Evolutionary conservation across 2,329 filamentous ascomycete genomes (phyloP), one percentile per base, ranked within the genome.

Genomic region (Blumeria hordei): DNA sequence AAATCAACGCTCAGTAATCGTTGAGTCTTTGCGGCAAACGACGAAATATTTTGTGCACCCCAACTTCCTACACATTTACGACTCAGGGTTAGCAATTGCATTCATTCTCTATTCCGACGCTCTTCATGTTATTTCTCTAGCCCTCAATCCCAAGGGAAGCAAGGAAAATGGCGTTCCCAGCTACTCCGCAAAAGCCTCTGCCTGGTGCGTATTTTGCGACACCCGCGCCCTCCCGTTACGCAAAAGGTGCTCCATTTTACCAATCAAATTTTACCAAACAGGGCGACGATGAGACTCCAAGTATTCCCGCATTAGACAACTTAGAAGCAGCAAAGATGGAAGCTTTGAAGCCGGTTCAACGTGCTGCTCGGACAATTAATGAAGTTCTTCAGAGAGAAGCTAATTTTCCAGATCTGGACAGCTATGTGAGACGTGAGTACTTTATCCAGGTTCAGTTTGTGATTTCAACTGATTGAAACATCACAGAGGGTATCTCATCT

Each of bases 381-480:
- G 76, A 80, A 60, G 81, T 84, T 47, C 71, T 96, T 47, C 73
- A 78, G 57, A 73, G 75, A 57, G 90, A 96, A 64, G 79, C 81
- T 62, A 79, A 78, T 64, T 98, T 87, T 64, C 88, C 88, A 6
- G 86, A 94, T 59, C 72, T 98, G 16, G 90, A 96, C 67, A 83
- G 78, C 56, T 94, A 94, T 69, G 80, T 93, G 63, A 79, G 81
- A 69, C 86, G 88, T 92, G 73, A 74, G 85, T 76, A 32, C 53
- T 11, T 41, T 6, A 8, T 3, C 9, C 12, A 18, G 14, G 21
- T 2, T 28, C 21, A 28, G 21, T 28, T 28, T 28, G 21, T 28
- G 2, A 28, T 2, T 28, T 28, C 21, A 28, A 28, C 32, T 50
- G 14, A 54, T 44, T 56, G 59, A 16, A 7, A 18, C 53, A 16